Conservation (phyloP, 2,329 filamentous ascomycete species). For the Talaromyces pinophilus region DNA sequence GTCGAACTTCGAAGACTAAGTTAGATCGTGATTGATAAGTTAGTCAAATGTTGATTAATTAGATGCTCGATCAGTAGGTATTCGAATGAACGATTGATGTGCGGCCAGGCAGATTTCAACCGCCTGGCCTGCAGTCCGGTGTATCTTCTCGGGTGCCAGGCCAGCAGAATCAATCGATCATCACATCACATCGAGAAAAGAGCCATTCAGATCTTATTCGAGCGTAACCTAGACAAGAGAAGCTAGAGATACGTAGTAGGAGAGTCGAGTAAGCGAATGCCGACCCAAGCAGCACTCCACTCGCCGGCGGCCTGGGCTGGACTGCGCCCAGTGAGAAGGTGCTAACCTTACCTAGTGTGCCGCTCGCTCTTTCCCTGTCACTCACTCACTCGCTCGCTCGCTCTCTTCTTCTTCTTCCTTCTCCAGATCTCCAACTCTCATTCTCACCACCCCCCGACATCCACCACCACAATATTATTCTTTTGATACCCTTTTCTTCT, state of each 20-base stretch:
- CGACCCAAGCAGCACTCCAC: not conserved
- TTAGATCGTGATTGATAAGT: not conserved
- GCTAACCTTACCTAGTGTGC: constrained; percentile 7
- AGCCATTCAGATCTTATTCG: not conserved
- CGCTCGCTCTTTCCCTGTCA: constrained; percentile 13
- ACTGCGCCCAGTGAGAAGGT: not conserved
- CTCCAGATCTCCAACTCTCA: constrained; percentile 16
- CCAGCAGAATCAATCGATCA: not conserved
- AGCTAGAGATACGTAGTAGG: not conserved
- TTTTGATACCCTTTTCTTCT: constrained; percentile 17
- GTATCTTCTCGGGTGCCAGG: not conserved
- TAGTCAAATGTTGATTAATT: not conserved
- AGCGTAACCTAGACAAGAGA: not conserved
- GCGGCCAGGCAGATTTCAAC: not conserved
- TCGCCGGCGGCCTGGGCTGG: constrained; percentile 2
- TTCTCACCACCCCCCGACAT: not conserved
- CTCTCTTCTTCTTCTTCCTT: constrained; percentile 10
- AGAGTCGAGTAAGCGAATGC: not conserved
- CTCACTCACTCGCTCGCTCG: not conserved
- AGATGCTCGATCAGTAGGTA: not conserved
- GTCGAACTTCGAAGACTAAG: not conserved
- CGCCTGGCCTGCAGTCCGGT: not conserved
- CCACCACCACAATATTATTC: constrained; percentile 8
- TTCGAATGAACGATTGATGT: not conserved
- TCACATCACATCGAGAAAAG: not conserved